Evolutionary conservation across 2,329 filamentous ascomycete genomes (phyloP), one percentile per base, ranked within the genome.

Genomic region (Cordyceps farinosa): DNA sequence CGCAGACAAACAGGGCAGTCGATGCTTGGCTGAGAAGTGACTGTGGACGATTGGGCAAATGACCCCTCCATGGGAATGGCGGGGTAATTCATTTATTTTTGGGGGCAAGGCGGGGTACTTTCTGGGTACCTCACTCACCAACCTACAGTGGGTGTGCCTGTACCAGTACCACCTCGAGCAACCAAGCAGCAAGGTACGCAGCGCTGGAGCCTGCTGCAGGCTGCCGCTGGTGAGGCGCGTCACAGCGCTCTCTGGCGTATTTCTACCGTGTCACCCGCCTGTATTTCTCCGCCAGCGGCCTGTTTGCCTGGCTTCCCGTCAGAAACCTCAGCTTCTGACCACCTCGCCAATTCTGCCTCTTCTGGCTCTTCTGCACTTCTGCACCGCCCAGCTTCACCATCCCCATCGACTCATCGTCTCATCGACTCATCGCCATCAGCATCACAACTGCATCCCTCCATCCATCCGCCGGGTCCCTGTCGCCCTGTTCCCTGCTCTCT

Each of bases 1-100:
- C 38, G 13, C 38, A 40, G 38, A 10, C 38, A 22, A 22, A 44
- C 27, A 30, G 47, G 27, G 30, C 47, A 30, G 15, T 13, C 22
- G 22, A 48, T 30, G 5, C 15, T 4, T 40, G 13, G 50, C 22
- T 54, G 54, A 45, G 53, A 44, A 32, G 32, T 17, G 42, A 13
- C 29, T n/a, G 32, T 10, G 30, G n/a, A 42, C 32, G 44, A 30
- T 42, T 40, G 36, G 55, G 45, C 27, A 34, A 40, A 50, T 34
- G 27, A 45, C 47, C 57, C 57, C 47, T 60, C 57, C n/a, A 44
- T 52, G n/a, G n/a, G 22, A 30, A 52, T 60, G 57, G 57, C 57
- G 57, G 57, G 57, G 57, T 60, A 60, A 47, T 47, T 45, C 34
- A 30, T 22, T 8, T 5, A 38, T 51, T 27, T 27, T 53, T 36